A percentile compares a stretch with the other conserved stretches of the same genome.
phyloP scores from a whole-genome alignment of 495 filamentous ascomycete species.

The Trichoderma gamsii region DNA sequence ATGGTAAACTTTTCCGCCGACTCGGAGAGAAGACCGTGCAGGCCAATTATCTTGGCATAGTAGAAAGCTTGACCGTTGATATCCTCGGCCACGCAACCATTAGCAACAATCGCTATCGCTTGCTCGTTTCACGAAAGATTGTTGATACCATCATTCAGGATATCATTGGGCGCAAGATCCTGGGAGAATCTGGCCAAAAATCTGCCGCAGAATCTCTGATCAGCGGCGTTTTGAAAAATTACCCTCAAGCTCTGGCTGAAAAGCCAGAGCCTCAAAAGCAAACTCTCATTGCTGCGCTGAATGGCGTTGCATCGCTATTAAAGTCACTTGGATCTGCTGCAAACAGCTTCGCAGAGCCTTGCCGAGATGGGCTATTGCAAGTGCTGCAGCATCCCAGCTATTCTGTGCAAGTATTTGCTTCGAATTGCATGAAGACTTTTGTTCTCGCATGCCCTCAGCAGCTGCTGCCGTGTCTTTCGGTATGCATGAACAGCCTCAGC shows the following conservation, averaged over 20 bases:
- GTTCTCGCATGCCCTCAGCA: slow-evolving; percentile 87
- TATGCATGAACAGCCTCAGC: slow-evolving; percentile 92
- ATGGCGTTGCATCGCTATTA: slow-evolving; percentile 74
- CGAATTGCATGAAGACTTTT: slow-evolving; percentile 78
- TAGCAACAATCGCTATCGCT: slow-evolving; percentile 77
- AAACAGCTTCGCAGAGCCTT: slow-evolving; percentile 66
- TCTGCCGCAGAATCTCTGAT: slow-evolving; percentile 75
- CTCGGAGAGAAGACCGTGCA: slow-evolving; percentile 73
- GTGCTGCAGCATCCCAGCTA: slow-evolving; percentile 94
- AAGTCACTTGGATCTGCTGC: slow-evolving; percentile 75
- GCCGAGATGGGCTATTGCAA: slow-evolving; percentile 82
- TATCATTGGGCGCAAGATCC: slow-evolving; percentile 70
- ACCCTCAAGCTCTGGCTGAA: slow-evolving; percentile 88
- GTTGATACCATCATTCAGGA: slow-evolving; percentile 78
- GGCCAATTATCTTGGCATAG: slow-evolving; percentile 69
- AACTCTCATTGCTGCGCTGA: slow-evolving; percentile 69
- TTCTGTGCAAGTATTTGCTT: slow-evolving; percentile 84
- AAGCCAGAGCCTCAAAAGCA: slow-evolving; percentile 86
- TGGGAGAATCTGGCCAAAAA: slow-evolving; percentile 82
- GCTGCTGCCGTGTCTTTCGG: slow-evolving; percentile 81
- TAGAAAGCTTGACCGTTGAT: slow-evolving; percentile 73
- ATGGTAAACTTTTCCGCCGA: slow-evolving; percentile 67
- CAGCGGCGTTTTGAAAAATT: slow-evolving; percentile 89
- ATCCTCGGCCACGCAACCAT: slow-evolving; percentile 71
- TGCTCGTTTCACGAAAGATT: slow-evolving; percentile 79